Evolutionary conservation across 192 early-diverging fungal genomes (phyloP), one percentile per base, ranked within the genome.

Genomic region (Linnemannia schmuckeri): DNA sequence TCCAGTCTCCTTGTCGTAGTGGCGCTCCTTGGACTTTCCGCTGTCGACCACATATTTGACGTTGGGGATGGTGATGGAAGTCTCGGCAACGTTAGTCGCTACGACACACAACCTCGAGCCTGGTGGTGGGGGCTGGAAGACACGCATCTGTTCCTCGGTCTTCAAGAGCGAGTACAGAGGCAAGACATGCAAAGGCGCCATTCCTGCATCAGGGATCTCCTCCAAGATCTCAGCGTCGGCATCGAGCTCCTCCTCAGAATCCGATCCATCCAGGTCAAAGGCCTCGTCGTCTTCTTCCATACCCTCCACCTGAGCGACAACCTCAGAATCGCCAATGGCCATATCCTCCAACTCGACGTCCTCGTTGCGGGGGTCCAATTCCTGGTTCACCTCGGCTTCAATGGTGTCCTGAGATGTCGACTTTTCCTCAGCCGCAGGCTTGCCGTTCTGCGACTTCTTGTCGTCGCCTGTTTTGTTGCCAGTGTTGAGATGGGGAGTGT

Each of bases 21-120:
- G 90, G 57, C 96, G 94, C 82, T 97, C 96, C 82, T 99, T 99
- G 22, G 94, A 96, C 80, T 98, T 98, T 27, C 98, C 98, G 24
- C 95, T 93, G 88, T 99, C 98, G 9, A 99, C 95, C 6, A 99
- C 98, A 82, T 99, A 99, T 27, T 94, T 93, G 76, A 99, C 96
- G 40, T 95, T 95, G 12, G 98, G 98, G 52, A 99, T 99, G 4
- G 98, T 99, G 30, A 99, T 93, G 18, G 96, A 97, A 0, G 98
- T 99, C 91, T 99, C 98, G n/a, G 98, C 98, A 7, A 99, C 97
- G 82, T 99, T 99, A 70, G 98, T 99, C 9, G 98, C 98, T 24
- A 99, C 92, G 17, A 99, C 97, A 82, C 97, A 97, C 27, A 99
- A 90, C 20, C 99, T 93, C 22, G 94, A 93, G 46, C 98, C 98